Percentiles rank a stretch among this genome's conserved stretches.
phyloP scores from a whole-genome alignment of 495 filamentous ascomycete species.

The Trypethelium eluteriae region DNA sequence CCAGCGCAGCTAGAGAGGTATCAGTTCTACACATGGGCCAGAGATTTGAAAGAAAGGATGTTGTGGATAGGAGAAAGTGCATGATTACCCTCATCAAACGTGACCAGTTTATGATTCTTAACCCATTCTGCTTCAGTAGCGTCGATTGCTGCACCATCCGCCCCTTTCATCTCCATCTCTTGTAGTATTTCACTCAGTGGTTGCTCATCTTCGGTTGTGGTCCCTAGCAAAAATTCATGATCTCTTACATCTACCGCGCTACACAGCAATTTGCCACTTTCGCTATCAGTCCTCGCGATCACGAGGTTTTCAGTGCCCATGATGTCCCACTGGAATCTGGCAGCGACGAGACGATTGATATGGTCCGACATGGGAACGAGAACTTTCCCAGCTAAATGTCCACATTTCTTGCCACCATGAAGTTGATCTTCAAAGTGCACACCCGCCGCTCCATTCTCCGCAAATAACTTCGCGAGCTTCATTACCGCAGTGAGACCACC shows the following conservation, averaged over 20 bases:
- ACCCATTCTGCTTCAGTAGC: slow-evolving; percentile 83
- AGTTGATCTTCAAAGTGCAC: slow-evolving; percentile 98
- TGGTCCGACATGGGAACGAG: slow-evolving; percentile 90
- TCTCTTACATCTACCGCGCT: slow-evolving; percentile 88
- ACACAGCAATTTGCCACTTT: slow-evolving; percentile 82
- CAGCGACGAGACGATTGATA: slow-evolving; percentile 85
- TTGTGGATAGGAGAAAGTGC: background rate
- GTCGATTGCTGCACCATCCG: slow-evolving; percentile 71
- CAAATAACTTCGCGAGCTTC: slow-evolving; percentile 95
- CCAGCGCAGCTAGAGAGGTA: slow-evolving; percentile 51
- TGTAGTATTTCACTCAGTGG: slow-evolving; percentile 86
- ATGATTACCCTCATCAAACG: slow-evolving; percentile 71
- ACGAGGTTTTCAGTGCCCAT: slow-evolving; percentile 93
- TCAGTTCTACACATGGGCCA: background rate
- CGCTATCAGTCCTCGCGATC: slow-evolving; percentile 90
- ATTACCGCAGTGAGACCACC: slow-evolving; percentile 86
- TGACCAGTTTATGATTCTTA: slow-evolving; percentile 74
- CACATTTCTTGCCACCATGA: slow-evolving; percentile 97
- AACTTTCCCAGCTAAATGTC: slow-evolving; percentile 93
- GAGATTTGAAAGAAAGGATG: background rate
- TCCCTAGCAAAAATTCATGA: slow-evolving; percentile 91
- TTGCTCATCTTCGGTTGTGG: slow-evolving; percentile 60
- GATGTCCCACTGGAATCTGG: slow-evolving; percentile 94
- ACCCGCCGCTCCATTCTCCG: slow-evolving; percentile 93
- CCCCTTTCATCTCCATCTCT: slow-evolving; percentile 74